Conservation (phyloP, 805 yeast species). For the Lipomyces orientalis region DNA sequence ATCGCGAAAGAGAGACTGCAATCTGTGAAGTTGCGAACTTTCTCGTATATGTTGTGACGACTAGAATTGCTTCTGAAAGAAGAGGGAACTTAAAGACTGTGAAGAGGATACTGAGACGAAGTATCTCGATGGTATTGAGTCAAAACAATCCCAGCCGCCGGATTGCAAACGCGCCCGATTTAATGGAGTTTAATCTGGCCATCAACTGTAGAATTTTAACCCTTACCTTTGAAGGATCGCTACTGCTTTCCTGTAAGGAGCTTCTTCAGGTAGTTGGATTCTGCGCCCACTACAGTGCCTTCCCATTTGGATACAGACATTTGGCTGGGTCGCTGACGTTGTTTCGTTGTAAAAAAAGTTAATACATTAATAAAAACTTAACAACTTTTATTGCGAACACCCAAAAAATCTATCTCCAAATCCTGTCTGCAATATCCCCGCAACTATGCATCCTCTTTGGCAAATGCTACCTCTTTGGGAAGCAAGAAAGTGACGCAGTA, state of each 20-base stretch:
- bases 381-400: background rate
- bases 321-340: too few relatives aligned
- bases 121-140: background rate
- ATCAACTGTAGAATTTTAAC: background rate
- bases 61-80: background rate
- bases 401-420: background rate
- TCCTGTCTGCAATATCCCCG: background rate
- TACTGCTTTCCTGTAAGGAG: too few relatives aligned
- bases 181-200: background rate
- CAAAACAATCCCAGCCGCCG: background rate
- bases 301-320: background rate
- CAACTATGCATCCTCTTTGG: constrained; percentile 7
- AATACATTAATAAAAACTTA: too few relatives aligned
- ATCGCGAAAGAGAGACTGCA: background rate
- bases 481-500: constrained; percentile 80
- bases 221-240: background rate
- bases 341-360: too few relatives aligned
- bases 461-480: constrained; percentile 50
- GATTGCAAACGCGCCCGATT: background rate
- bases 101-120: background rate
- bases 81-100: too few relatives aligned
- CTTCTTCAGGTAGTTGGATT: too few relatives aligned
- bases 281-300: background rate
- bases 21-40: background rate
- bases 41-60: background rate